Conservation (phyloP, 2,329 filamentous ascomycete genomes). For the Aspergillus floridensis region DNA sequence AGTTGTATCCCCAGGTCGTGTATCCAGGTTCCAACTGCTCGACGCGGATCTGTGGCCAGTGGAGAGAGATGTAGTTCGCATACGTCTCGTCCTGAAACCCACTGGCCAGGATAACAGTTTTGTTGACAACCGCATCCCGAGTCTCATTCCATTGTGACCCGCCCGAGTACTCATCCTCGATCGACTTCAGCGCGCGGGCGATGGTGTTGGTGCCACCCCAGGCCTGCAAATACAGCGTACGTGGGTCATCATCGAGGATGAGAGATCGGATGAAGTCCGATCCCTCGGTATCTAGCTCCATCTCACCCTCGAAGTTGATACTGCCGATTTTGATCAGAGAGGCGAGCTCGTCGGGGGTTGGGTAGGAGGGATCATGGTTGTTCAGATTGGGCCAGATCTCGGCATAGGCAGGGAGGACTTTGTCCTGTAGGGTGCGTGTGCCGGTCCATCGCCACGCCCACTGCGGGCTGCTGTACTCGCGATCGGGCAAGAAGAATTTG, state of each 20-base stretch:
- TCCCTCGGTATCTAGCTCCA: constrained; percentile 1
- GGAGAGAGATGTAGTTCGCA: constrained; percentile 1
- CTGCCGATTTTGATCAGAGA: not conserved
- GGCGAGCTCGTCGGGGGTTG: not conserved
- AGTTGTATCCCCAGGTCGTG: constrained; percentile 2
- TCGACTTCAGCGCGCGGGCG: constrained; percentile 5
- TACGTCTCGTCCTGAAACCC: constrained; percentile 4
- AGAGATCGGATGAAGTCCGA: constrained; percentile 2
- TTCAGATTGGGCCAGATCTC: not conserved
- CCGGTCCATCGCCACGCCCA: constrained; percentile 1
- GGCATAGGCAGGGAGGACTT: not conserved
- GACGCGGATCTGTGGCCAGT: not conserved
- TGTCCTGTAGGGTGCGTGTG: constrained; percentile 3
- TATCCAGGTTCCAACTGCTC: not conserved
- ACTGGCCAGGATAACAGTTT: not conserved
- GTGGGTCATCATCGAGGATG: not conserved
- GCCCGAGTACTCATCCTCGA: not conserved
- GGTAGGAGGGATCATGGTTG: constrained; percentile 4
- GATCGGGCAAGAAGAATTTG: not conserved
- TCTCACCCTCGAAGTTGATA: constrained; percentile 4
- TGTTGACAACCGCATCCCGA: not conserved
- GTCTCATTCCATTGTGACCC: not conserved
- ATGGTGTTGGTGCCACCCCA: constrained; percentile 8
- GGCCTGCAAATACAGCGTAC: constrained; percentile 2
- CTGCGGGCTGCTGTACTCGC: too few species aligned